phyloP scores from a whole-genome alignment of 441 rosid species.

The Pelargonium fulgidum region DNA sequence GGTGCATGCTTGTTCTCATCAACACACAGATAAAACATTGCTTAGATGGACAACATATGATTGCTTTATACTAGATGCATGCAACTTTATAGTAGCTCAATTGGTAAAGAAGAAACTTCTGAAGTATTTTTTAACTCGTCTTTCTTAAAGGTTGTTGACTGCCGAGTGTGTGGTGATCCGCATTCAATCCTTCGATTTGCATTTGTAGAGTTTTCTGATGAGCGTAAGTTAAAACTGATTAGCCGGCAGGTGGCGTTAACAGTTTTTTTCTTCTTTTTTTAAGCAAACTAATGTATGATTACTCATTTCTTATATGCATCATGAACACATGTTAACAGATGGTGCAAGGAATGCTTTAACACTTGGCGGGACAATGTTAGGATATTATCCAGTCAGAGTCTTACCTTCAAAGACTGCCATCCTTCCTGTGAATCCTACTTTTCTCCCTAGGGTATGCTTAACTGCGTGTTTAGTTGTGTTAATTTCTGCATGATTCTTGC shows the following conservation, averaged over 20 bases:
- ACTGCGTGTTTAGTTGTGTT: neutral
- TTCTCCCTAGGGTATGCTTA: conserved; percentile 55
- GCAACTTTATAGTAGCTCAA: too few species aligned
- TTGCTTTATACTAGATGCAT: neutral
- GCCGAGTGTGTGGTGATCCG: conserved; percentile 69
- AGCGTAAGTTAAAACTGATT: conserved; percentile 44
- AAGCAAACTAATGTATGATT: neutral
- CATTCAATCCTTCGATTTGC: conserved; percentile 76
- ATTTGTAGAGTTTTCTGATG: conserved; percentile 65
- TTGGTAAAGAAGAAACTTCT: too few species aligned
- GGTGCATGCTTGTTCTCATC: too few species aligned
- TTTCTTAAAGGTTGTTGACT: conserved; percentile 57
- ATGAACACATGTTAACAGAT: conserved; percentile 31
- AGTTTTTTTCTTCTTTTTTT: too few species aligned
- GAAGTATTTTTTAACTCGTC: neutral
- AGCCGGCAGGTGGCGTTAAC: too few species aligned
- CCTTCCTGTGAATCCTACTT: conserved; percentile 72
- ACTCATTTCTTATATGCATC: conserved; percentile 2
- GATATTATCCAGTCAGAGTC: conserved; percentile 61
- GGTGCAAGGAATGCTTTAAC: conserved; percentile 52
- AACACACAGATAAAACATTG: neutral
- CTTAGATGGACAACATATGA: neutral
- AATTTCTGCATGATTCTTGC: neutral
- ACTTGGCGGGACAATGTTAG: conserved; percentile 61
- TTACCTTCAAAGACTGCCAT: conserved; percentile 77